Evolutionary conservation across 495 filamentous ascomycete genomes (phyloP), one percentile per base, ranked within the genome.

Genomic region (Chaetomidium leptoderma): DNA sequence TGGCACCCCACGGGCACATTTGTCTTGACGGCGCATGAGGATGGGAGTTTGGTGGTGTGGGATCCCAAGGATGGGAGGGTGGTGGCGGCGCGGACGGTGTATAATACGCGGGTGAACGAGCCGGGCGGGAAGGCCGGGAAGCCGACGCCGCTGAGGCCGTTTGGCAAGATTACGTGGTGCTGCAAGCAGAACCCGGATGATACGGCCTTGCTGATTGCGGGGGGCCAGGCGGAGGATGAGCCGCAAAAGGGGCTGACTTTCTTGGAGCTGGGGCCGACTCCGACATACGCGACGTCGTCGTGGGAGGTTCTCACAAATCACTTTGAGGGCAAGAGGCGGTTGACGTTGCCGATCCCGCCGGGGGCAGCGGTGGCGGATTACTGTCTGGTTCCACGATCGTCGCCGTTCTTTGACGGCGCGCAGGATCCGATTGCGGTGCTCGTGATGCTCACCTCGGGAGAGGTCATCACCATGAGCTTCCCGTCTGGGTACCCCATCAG

Each of bases 1-100:
- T 98, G 93, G 93, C 93, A 98, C 73, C 93, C 93, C 1, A 95
- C 91, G 26, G 93, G 93, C 0, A 93, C 88, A 0, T 98, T 97
- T 63, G 72, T 97, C 37, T 68, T 92, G 52, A 95, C 89, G 0
- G 86, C 87, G 11, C 87, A 97, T 64, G 92, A 97, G 59, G 92
- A 97, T 67, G 86, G 86, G 4, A 92, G 86, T 58, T 66, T 98
- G 32, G 93, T 92, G 0, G 83, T 97, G 49, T 98, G 95, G 95
- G 95, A 97, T 75, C 74, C 87, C 3, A 95, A 91, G 61, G 95
- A 97, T 66, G 93, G 91, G 9, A 84, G 90, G 43, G 77, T 93
- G 29, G 75, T 98, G 14, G 82, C 90, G 76, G 91, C 91, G 11
- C 76, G 95, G 60, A 95, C 89, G 4, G 71, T 96, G 23, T 81